These are phyloP conservation scores for Metschnikowia colocasiae DNA, from an alignment of 805 yeast species.

Conservation along the genomic window DNA sequence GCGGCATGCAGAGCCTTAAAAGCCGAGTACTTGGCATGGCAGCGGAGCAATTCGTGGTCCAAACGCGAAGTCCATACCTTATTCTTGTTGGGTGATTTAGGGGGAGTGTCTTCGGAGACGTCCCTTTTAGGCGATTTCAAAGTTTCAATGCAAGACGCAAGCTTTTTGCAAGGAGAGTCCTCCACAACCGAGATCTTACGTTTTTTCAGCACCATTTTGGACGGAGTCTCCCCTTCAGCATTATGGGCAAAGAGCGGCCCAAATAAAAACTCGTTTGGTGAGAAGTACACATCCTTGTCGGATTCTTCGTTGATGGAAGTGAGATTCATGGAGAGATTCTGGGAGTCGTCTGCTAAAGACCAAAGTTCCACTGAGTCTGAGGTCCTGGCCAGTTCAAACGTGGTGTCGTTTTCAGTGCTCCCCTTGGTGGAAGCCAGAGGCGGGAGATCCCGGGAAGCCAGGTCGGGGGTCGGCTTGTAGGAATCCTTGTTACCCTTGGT, in stretches of 20 bases:
- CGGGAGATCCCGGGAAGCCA: not conserved
- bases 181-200: slow-evolving; percentile 9
- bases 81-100: slow-evolving; percentile 1
- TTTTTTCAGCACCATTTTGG: slow-evolving; percentile 2
- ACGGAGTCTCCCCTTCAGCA: not conserved
- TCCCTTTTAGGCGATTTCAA: slow-evolving; percentile 26
- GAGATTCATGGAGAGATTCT: slow-evolving; percentile 16
- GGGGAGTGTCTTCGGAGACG: not conserved
- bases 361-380: slow-evolving; percentile 27
- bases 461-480: not conserved
- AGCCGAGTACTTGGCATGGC: slow-evolving; percentile 32
- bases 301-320: slow-evolving; percentile 28
- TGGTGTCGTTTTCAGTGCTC: slow-evolving; percentile 2
- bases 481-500: slow-evolving; percentile 11
- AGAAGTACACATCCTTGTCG: slow-evolving; percentile 23
- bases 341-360: slow-evolving; percentile 26
- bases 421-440: not conserved
- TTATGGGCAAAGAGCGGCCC: slow-evolving; percentile 5
- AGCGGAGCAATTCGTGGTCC: slow-evolving; percentile 34
- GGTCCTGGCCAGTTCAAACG: slow-evolving; percentile 16
- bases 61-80: slow-evolving; percentile 35
- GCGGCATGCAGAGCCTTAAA: slow-evolving; percentile 27
- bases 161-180: slow-evolving; percentile 33
- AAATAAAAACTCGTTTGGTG: slow-evolving; percentile 29
- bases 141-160: slow-evolving; percentile 35